Evolutionary conservation across 2,329 filamentous ascomycete species (phyloP).

Genomic region (Pseudogymnoascus sp.): DNA sequence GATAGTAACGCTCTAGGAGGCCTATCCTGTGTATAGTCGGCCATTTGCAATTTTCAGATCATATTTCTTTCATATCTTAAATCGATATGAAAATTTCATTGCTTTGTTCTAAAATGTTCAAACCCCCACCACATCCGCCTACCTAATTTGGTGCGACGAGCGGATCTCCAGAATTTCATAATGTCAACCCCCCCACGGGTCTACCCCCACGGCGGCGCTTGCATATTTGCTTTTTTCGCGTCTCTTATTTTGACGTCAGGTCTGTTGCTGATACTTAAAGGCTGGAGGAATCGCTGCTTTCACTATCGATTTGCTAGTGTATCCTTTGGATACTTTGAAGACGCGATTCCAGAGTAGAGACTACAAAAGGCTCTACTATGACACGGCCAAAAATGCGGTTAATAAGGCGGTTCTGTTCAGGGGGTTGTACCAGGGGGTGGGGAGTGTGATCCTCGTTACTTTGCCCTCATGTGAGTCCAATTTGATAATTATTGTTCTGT

Average conservation of each 20-base stretch:
- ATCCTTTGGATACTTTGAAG: slow-evolving; percentile 84
- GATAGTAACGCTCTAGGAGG: neutral
- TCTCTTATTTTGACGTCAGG: slow-evolving; percentile 8
- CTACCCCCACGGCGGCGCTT: slow-evolving; percentile 1
- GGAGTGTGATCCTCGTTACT: slow-evolving; percentile 76
- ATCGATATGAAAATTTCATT: neutral
- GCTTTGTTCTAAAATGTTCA: neutral
- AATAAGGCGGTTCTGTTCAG: slow-evolving; percentile 53
- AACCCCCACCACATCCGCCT: neutral
- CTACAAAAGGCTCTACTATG: slow-evolving; percentile 59
- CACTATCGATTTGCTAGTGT: slow-evolving; percentile 78
- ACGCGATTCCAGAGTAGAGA: slow-evolving; percentile 75
- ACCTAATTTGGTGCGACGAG: neutral
- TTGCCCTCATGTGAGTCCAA: slow-evolving; percentile 65
- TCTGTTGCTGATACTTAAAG: slow-evolving; percentile 36
- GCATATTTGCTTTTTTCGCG: slow-evolving; percentile 7
- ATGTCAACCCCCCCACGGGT: neutral
- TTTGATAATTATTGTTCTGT: neutral
- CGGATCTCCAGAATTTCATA: slow-evolving; percentile 8
- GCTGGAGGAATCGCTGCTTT: slow-evolving; percentile 81
- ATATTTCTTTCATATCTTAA: neutral
- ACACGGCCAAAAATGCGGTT: slow-evolving; percentile 47
- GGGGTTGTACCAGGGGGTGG: slow-evolving; percentile 81
- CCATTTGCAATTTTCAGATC: neutral
- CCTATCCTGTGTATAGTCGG: neutral